Evolutionary conservation across 2,329 filamentous ascomycete genomes (phyloP).

Genomic region (Tolypocladium ovalisporum): DNA sequence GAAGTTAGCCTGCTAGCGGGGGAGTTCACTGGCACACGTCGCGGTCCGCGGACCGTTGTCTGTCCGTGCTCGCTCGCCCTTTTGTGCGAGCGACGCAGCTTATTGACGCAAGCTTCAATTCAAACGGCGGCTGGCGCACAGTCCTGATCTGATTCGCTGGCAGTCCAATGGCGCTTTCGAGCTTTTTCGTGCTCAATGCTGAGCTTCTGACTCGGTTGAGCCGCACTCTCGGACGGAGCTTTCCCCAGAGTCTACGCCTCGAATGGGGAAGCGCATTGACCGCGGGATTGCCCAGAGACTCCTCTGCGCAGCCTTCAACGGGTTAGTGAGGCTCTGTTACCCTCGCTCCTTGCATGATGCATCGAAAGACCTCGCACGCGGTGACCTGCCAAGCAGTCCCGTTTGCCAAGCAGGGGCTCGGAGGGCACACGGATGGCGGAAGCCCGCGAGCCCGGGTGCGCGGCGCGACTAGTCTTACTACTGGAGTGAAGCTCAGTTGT

Average conservation of each 20-base stretch:
- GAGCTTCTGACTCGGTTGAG: background rate
- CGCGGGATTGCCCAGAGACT: background rate
- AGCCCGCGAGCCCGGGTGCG: background rate
- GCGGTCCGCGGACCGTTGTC: background rate
- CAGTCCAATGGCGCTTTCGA: background rate
- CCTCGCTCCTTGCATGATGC: background rate
- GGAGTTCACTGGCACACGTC: background rate
- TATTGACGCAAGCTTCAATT: too few species aligned
- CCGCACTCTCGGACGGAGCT: background rate
- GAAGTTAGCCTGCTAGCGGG: background rate
- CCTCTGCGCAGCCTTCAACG: background rate
- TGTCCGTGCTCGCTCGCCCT: background rate
- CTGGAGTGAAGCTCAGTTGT: too few species aligned
- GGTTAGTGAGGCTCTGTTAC: background rate
- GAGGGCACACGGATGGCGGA: background rate
- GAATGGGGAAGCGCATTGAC: background rate
- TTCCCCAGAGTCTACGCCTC: background rate
- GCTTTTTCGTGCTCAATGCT: background rate
- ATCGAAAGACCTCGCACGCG: background rate
- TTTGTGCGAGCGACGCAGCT: too few species aligned
- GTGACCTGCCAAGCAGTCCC: background rate
- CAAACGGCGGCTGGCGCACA: background rate
- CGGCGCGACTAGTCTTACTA: too few species aligned
- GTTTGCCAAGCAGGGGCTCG: background rate
- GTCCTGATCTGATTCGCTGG: too few species aligned